phyloP scores from a whole-genome alignment of 192 early-diverging fungal species.

The Chytriomyces hyalinus region DNA sequence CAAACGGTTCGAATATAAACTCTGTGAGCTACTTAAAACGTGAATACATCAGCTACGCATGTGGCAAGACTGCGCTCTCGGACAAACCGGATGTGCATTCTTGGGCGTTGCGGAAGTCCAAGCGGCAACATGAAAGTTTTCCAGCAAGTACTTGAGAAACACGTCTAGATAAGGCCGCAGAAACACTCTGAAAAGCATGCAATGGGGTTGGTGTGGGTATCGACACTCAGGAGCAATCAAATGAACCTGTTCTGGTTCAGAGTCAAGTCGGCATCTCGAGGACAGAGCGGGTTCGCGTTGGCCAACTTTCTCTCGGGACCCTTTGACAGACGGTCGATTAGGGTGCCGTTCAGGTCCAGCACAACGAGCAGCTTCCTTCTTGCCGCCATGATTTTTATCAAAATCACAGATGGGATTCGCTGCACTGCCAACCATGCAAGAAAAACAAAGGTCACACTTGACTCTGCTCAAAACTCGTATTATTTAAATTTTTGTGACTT shows the following conservation, averaged over 20 bases:
- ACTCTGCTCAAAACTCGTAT: too few species aligned
- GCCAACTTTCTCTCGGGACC: conserved; percentile 29
- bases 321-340: conserved; percentile 41
- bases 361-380: conserved; percentile 40
- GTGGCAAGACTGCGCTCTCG: too few species aligned
- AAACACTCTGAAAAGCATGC: conserved; percentile 23
- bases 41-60: neutral
- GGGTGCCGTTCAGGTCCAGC: conserved; percentile 51
- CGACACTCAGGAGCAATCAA: neutral
- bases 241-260: conserved; percentile 35
- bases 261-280: conserved; percentile 35
- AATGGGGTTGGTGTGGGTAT: neutral
- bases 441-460: too few species aligned
- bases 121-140: conserved; percentile 43
- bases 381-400: neutral
- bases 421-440: too few species aligned
- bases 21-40: conserved; percentile 23
- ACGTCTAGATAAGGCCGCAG: conserved; percentile 51
- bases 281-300: conserved; percentile 34
- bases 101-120: conserved; percentile 52
- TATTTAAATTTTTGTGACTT: too few species aligned
- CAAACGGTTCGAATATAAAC: conserved; percentile 40
- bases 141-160: conserved; percentile 42
- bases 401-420: too few species aligned
- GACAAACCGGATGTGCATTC: conserved; percentile 36